phyloP scores from a whole-genome alignment of 1,139 yeast species.

The Taiozyma sp. region DNA sequence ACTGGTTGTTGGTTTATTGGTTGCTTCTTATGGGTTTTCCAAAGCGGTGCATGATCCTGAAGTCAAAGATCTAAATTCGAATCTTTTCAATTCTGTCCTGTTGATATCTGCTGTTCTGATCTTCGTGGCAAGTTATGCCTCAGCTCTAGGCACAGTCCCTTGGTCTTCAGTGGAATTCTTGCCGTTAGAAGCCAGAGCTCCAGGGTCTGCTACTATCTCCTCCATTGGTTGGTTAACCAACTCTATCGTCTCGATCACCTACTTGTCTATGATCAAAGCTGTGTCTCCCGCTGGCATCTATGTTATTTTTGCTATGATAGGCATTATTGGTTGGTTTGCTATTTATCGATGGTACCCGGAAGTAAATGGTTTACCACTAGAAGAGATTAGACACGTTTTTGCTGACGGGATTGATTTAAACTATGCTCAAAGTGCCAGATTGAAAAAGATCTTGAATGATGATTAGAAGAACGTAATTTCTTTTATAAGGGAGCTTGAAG shows the following conservation, averaged over 20 bases:
- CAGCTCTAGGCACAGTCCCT: constrained; percentile 43
- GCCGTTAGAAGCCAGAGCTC: constrained; percentile 38
- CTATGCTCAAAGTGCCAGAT: constrained; percentile 14
- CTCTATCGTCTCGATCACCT: constrained; percentile 34
- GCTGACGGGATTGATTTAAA: constrained; percentile 34
- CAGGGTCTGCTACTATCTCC: constrained; percentile 40
- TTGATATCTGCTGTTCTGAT: constrained; percentile 31
- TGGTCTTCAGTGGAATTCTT: constrained; percentile 45
- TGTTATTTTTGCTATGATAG: constrained; percentile 32
- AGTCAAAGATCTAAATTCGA: constrained; percentile 1
- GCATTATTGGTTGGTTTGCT: constrained; percentile 37
- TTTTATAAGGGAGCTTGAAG: neutral
- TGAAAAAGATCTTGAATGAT: neutral
- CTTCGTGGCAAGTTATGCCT: constrained; percentile 42
- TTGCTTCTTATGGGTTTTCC: constrained; percentile 16
- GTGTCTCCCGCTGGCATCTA: constrained; percentile 32
- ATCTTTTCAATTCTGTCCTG: constrained; percentile 10
- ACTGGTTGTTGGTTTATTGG: constrained; percentile 32
- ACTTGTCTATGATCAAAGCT: constrained; percentile 29
- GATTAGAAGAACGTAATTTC: neutral
- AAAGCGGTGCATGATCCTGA: neutral
- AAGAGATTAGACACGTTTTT: constrained; percentile 38
- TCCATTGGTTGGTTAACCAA: constrained; percentile 43
- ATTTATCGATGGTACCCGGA: constrained; percentile 42
- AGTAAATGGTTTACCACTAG: constrained; percentile 41